Evolutionary conservation across 2,329 filamentous ascomycete species (phyloP), one percentile per base, ranked within the genome.

Genomic region (Monosporascus sp.): DNA sequence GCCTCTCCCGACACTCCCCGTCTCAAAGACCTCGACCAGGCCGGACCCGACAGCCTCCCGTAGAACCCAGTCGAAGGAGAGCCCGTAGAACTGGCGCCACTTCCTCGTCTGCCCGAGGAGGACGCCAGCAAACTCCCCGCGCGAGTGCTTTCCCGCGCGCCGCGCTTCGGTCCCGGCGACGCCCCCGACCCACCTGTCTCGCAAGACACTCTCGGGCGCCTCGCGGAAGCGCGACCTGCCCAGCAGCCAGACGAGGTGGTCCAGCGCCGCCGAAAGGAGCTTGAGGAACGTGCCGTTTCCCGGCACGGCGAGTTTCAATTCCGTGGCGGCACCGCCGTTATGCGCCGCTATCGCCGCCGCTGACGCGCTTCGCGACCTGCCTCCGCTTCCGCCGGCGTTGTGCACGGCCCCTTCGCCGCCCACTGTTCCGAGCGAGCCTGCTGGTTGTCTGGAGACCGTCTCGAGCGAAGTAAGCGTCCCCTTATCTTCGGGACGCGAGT

Each of bases 11-110:
- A 91, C 86, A 61, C 82, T 87, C 15, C 85, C 78, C 14, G 88
- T 91, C 63, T 89, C 82, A 67, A 92, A 92, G 15, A 89, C 71
- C 69, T 92, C 88, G 4, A 91, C 78, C 17, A 86, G 64, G 1
- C 88, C 88, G 28, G 84, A 76, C 0, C 87, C 88, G 24, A 89
- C 76, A 44, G 86, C 87, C 67, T 91, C 87, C 41, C 80, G 84
- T 43, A 91, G 66, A 17, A 88, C 76, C 85, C 86, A 91, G 54
- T 86, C 79, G 68, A 90, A 91, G 44, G 78, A 72, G 55, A 90
- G 68, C 0, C 88, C 88, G 63, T 82, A 81, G 58, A 89, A 88
- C 31, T 81, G 78, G 65, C 78, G 85, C 88, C 88, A 91, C 65
- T 84, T 86, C 65, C 77, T 81, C 17, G 85, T 87, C 62, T 80